Percentiles rank a stretch among this genome's conserved stretches.
phyloP scores from a whole-genome alignment of 176 grass and related monocot genomes.

The Musa schizocarpa region DNA sequence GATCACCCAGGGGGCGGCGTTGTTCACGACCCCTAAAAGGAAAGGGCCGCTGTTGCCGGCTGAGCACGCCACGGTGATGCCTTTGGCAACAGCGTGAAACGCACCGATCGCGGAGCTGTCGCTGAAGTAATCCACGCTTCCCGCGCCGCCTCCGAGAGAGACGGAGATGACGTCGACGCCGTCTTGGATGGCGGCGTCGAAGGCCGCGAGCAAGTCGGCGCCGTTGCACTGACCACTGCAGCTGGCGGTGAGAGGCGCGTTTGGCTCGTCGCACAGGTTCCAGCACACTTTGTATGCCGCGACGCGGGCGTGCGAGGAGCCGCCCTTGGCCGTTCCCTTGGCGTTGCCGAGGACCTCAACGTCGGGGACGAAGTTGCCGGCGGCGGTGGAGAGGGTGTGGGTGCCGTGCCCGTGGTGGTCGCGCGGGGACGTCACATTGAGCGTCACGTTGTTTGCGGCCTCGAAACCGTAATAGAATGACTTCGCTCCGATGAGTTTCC shows the following conservation, averaged over 20 bases:
- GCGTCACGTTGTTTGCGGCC: not conserved
- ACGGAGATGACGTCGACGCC: conserved; percentile 11
- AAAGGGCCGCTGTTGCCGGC: conserved; percentile 1
- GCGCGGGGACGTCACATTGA: not conserved
- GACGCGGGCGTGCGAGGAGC: conserved; percentile 6
- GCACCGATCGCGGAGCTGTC: not conserved
- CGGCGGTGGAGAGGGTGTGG: conserved; percentile 13
- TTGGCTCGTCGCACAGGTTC: not conserved
- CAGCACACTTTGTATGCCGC: conserved; percentile 20
- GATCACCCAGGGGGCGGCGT: too few species aligned
- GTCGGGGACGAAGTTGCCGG: conserved; percentile 7
- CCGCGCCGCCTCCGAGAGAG: conserved; percentile 6
- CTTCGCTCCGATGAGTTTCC: conserved; percentile 5
- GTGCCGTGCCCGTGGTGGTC: conserved; percentile 5
- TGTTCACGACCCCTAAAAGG: not conserved
- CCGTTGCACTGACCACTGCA: not conserved
- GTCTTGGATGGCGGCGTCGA: conserved; percentile 9
- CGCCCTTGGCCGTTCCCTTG: conserved; percentile 13
- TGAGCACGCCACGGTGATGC: conserved; percentile 6
- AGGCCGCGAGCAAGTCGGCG: conserved; percentile 7
- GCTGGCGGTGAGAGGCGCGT: not conserved
- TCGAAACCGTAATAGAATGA: not conserved
- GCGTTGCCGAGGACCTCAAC: not conserved
- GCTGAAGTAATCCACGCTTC: not conserved
- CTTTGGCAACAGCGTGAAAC: conserved; percentile 6